Conservation (phyloP, 768 basidiomycete genomes). For the Calocybe gangraenosa region DNA sequence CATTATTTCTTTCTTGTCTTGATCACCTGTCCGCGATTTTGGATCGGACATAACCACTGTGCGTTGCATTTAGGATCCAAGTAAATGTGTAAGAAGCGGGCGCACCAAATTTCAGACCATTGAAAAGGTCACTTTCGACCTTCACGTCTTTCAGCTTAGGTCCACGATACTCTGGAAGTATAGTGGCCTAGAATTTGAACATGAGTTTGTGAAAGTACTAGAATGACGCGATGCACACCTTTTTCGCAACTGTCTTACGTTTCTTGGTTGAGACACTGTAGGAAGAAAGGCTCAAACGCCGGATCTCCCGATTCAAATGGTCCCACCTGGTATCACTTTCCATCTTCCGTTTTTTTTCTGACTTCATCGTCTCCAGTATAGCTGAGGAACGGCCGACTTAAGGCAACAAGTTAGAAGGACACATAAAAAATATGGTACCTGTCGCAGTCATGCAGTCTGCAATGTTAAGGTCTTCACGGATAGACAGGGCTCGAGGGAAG, state of each 20-base stretch:
- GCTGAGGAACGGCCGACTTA: constrained; percentile 28
- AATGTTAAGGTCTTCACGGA: constrained; percentile 73
- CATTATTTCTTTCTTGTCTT: constrained; percentile 66
- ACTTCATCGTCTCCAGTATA: constrained; percentile 54
- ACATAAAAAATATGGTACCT: constrained; percentile 31
- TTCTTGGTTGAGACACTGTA: constrained; percentile 51
- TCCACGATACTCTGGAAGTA: constrained; percentile 67
- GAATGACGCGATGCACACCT: constrained; percentile 31
- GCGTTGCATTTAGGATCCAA: constrained; percentile 3
- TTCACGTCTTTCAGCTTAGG: constrained; percentile 56
- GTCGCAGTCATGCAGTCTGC: constrained; percentile 72
- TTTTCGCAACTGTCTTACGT: constrained; percentile 47
- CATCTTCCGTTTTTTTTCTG: constrained; percentile 73
- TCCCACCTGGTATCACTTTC: constrained; percentile 52
- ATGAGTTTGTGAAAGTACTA: background rate
- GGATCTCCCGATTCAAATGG: background rate
- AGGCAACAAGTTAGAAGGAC: background rate
- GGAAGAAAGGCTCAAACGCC: background rate
- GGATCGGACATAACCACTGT: constrained; percentile 78
- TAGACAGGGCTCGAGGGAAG: constrained; percentile 81
- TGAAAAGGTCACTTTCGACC: constrained; percentile 63
- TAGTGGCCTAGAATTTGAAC: constrained; percentile 36
- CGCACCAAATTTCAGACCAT: constrained; percentile 78
- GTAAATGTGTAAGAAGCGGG: constrained; percentile 7
- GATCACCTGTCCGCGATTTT: constrained; percentile 58